Evolutionary conservation across 441 rosid genomes (phyloP), one percentile per base, ranked within the genome.

Genomic region (Rhodomyrtus psidioides): DNA sequence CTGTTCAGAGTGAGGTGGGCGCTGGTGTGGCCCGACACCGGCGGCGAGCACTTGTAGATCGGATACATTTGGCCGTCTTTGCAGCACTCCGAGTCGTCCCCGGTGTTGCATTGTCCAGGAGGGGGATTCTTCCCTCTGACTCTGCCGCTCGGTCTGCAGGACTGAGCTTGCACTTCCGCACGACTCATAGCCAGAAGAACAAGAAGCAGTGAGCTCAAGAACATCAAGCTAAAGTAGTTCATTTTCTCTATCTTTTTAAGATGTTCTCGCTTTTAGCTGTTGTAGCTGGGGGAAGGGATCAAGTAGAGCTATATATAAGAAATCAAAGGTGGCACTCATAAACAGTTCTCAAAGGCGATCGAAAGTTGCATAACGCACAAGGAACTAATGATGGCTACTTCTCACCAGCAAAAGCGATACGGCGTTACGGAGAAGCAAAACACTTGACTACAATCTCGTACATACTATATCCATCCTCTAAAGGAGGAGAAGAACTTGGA

Each of bases 41-140:
- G 85, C 0, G 90, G 91, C 1, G 92, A 91, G 53, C 90, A 90
- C 79, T 84, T 87, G 90, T 85, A 89, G 16, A 87, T 87, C 5
- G 89, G 81, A 55, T 87, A 88, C 42, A 83, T 53, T 84, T 87
- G 56, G 83, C 89, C 91, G 16, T 86, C 58, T 53, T 46, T n/a
- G 85, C 90, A 85, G 65, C 91, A 89, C 34, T 89, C 88, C 7
- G 91, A 87, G 44, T 83, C 88, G 12, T 91, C 84, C 24, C 82
- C 84, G 26, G 14, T 70, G 75, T 88, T 89, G 85, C 89, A 91
- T 85, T 87, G 82, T 14, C 59, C 56, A 1, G 88, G 86, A 5
- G 90, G 90, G 59, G 91, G 87, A 12, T 74, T 83, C 44, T 53
- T 86, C 21, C 89, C 92, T 82, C 39, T 85, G 56, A 88, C 28